Percentiles rank a stretch among this genome's conserved stretches.
These are phyloP conservation scores for Prunus padus DNA, from an alignment of 306 rosid species.

Conservation along the genomic window DNA sequence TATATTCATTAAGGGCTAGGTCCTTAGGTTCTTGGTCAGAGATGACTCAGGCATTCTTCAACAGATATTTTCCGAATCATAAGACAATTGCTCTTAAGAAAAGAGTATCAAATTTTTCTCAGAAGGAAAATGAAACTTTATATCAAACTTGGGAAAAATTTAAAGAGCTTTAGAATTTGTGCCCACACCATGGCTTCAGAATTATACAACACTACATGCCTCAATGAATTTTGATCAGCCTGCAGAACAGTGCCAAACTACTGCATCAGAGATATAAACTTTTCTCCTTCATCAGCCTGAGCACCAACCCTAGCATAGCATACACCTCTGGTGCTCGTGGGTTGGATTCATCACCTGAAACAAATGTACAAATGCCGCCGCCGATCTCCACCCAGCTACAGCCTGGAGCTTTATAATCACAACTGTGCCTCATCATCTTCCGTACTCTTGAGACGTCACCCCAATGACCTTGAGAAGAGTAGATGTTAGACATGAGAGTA, in stretches of 20 bases:
- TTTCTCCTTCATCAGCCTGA: conserved; percentile 43
- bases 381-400: conserved; percentile 69
- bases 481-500: conserved; percentile 58
- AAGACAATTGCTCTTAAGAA: too few relatives aligned
- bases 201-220: too few relatives aligned
- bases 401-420: conserved; percentile 51
- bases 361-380: conserved; percentile 48
- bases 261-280: background rate
- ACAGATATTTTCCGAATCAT: too few relatives aligned
- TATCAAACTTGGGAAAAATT: too few relatives aligned
- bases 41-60: too few relatives aligned
- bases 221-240: too few relatives aligned
- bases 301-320: conserved; percentile 40
- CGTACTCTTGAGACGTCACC: conserved; percentile 53
- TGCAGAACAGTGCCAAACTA: background rate
- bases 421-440: conserved; percentile 36
- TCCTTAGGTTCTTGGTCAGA: too few relatives aligned
- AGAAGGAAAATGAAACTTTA: too few relatives aligned
- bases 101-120: too few relatives aligned
- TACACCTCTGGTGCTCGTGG: conserved; percentile 41
- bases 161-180: too few relatives aligned
- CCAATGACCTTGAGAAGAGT: conserved; percentile 68
- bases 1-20: too few relatives aligned
- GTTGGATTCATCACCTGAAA: conserved; percentile 51
- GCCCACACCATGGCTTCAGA: too few relatives aligned